These are phyloP conservation scores for Glycyrrhiza uralensis DNA, from an alignment of 306 rosid species.

Conservation along the genomic window DNA sequence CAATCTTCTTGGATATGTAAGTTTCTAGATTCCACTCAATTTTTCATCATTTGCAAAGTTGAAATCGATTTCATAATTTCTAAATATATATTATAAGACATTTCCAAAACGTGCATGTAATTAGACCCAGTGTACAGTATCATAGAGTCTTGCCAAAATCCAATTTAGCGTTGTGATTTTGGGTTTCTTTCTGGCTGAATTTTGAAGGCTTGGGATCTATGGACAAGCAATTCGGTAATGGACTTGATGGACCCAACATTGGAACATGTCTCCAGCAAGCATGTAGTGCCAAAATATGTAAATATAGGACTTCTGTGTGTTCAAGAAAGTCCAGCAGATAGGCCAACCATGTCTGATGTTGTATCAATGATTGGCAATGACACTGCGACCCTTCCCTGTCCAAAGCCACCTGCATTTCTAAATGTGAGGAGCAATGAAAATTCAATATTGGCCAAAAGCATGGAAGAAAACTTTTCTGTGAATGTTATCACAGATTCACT, in stretches of 20 bases:
- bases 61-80: neutral
- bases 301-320: constrained; percentile 38
- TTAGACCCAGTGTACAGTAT: neutral
- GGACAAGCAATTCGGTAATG: constrained; percentile 18
- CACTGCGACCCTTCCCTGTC: constrained; percentile 10
- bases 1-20: constrained; percentile 41
- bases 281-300: constrained; percentile 11
- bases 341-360: constrained; percentile 40
- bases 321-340: constrained; percentile 36
- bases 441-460: neutral
- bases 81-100: neutral
- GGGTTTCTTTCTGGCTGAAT: neutral
- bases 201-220: constrained; percentile 40
- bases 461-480: neutral
- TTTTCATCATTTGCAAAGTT: neutral
- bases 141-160: neutral
- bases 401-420: constrained; percentile 30
- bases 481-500: constrained; percentile 11
- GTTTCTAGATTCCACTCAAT: neutral
- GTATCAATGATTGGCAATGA: constrained; percentile 41
- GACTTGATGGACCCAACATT: constrained; percentile 25
- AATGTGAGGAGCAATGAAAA: constrained; percentile 11
- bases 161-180: neutral
- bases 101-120: neutral
- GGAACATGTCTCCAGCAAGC: neutral